Percentiles rank a stretch among this genome's conserved stretches.
These are phyloP conservation scores for Saturnispora dispora DNA, from an alignment of 805 yeast species.

Conservation along the genomic window DNA sequence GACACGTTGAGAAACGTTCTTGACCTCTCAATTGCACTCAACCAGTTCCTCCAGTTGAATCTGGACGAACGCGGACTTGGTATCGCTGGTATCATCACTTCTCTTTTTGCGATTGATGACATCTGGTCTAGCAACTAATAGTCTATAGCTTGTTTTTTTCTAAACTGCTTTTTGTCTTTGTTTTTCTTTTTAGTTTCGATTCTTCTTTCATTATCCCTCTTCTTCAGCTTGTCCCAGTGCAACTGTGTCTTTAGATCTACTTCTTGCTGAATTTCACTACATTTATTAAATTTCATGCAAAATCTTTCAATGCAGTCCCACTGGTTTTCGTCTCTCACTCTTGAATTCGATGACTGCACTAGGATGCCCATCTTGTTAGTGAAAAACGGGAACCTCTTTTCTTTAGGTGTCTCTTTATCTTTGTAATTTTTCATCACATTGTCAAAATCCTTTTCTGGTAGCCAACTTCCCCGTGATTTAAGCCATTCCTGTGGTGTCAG, in stretches of 20 bases:
- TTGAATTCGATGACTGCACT: conserved; percentile 20
- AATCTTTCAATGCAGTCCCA: conserved; percentile 39
- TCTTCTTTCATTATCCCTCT: conserved; percentile 18
- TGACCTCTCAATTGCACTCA: conserved; percentile 68
- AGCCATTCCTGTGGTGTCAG: conserved; percentile 29
- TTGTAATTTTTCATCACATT: conserved; percentile 24
- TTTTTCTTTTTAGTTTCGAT: conserved; percentile 15
- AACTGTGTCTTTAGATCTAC: conserved; percentile 31
- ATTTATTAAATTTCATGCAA: conserved; percentile 31
- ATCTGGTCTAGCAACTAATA: conserved; percentile 38
- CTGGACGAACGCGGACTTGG: conserved; percentile 29
- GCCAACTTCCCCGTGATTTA: conserved; percentile 36
- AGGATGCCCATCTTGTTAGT: conserved; percentile 22
- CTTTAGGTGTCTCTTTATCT: conserved; percentile 13
- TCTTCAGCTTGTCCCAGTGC: conserved; percentile 32
- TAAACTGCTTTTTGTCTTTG: background rate
- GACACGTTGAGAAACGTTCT: conserved; percentile 68
- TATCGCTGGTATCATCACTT: conserved; percentile 60
- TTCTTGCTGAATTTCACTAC: conserved; percentile 31
- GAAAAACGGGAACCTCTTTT: conserved; percentile 21
- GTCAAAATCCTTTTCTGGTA: conserved; percentile 29
- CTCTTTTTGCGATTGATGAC: conserved; percentile 67
- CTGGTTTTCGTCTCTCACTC: conserved; percentile 38
- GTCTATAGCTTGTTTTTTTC: background rate
- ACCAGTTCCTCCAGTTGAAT: conserved; percentile 28